Percentiles rank a stretch among this genome's conserved stretches.
These are phyloP conservation scores for Lyophyllum decastes DNA, from an alignment of 768 basidiomycete species.

Conservation along the genomic window DNA sequence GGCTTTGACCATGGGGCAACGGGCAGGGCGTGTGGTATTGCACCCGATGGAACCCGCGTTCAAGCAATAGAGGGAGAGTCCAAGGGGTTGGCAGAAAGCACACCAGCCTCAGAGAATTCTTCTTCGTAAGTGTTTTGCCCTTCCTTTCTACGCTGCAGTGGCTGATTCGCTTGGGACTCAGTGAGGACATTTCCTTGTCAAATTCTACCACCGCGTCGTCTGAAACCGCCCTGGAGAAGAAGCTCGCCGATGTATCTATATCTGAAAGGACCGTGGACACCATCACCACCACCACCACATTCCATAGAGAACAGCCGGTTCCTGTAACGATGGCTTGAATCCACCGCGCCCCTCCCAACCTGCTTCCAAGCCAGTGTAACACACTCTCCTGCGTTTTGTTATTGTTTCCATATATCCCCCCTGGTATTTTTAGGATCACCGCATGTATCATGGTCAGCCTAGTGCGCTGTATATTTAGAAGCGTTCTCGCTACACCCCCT, in stretches of 20 bases:
- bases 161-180: not conserved
- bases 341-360: no score
- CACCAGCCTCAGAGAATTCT: not conserved
- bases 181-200: not conserved
- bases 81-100: not conserved
- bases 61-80: constrained; percentile 15
- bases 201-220: constrained; percentile 1
- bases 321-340: constrained; percentile 1
- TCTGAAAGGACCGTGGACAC: not conserved
- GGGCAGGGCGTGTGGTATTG: constrained; percentile 54
- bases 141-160: no score
- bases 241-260: not conserved
- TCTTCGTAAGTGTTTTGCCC: not conserved
- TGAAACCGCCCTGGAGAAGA: constrained; percentile 13
- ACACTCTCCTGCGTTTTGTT: not conserved
- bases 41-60: constrained; percentile 54
- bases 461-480: not conserved
- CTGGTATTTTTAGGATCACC: not conserved
- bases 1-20: not conserved
- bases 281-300: not conserved
- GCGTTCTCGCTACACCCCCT: not conserved
- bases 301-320: not conserved
- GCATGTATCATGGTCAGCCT: not conserved
- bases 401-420: not conserved
- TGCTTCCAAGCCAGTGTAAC: no score